These are phyloP conservation scores for Aspergillus jensenii DNA, from an alignment of 2,329 filamentous ascomycete species.

Conservation along the genomic window DNA sequence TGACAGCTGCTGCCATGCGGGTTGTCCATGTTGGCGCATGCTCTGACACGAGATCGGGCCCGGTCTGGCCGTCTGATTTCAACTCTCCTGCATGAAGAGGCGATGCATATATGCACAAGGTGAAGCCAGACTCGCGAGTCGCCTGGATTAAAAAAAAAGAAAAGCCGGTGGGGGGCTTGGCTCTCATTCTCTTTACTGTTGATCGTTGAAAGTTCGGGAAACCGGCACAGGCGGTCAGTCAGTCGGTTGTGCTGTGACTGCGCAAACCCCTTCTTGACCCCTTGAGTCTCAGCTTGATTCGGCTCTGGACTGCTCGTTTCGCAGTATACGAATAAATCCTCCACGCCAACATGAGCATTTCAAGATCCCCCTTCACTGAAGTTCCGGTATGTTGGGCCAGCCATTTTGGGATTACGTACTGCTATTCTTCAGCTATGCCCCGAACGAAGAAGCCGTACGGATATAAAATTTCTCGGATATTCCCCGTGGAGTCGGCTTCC, in stretches of 20 bases:
- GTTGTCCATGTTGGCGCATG: background rate
- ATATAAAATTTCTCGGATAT: background rate
- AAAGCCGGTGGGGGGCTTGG: background rate
- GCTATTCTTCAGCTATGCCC: background rate
- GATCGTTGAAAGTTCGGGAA: conserved; percentile 25
- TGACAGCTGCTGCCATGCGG: background rate
- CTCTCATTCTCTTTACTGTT: background rate
- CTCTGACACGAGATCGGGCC: background rate
- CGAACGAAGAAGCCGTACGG: background rate
- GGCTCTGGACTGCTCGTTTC: background rate
- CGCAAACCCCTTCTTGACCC: background rate
- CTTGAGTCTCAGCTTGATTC: background rate
- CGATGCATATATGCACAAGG: no score
- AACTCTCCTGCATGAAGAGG: conserved; percentile 5
- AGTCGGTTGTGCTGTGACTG: conserved; percentile 1
- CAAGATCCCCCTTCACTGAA: background rate
- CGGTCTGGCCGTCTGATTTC: background rate
- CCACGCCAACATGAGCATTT: no score
- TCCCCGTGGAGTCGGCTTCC: conserved; percentile 8
- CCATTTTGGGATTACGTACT: no score
- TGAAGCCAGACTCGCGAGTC: no score
- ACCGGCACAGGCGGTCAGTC: conserved; percentile 29
- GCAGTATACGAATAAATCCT: background rate
- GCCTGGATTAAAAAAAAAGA: no score
- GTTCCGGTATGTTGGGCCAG: background rate